Evolutionary conservation across 345 rosid species (phyloP), one percentile per base, ranked within the genome.

Genomic region (Turritis glabra): DNA sequence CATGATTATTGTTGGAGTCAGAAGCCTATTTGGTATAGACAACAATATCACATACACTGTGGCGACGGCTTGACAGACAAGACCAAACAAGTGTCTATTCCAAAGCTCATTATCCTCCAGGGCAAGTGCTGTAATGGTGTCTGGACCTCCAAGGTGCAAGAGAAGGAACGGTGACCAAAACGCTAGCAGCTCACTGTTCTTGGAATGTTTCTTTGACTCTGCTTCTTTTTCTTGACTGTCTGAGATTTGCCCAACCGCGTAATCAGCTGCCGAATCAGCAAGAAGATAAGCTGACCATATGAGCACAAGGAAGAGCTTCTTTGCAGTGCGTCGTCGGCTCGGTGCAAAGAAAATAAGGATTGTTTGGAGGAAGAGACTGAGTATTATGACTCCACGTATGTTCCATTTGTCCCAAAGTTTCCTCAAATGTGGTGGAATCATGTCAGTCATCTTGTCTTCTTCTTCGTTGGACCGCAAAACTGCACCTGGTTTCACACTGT

Each of bases 341-440:
- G 91, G 90, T 5, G 93, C 86, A 5, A 78, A 33, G 52, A 85
- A 59, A 41, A 88, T 73, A 15, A 90, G 88, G 71, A 84, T 61
- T 27, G 81, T 33, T 70, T 90, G 96, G 62, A 90, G 74, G 2
- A 75, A 60, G 32, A 88, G 91, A 76, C 93, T 88, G 61, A 84
- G 79, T 30, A 88, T 73, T 53, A 90, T 76, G 62, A 86, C 69
- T 6, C 78, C 89, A 17, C 90, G 69, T 51, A 88, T 74, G 67
- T 88, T 88, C 91, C 93, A 88, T 48, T 60, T 53, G 30, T 79
- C 82, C 93, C 93, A 88, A 2, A 69, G 9, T 13, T 53, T 57
- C 85, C 37, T 78, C 67, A 81, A 13, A 1, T 25, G 7, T 6
- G 12, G 8, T 13, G 83, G 72, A 52, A 89, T 22, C 71, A 71